Percentiles rank a stretch among this genome's conserved stretches.
phyloP scores from a whole-genome alignment of 805 yeast genomes.

The Pichia manshurica region DNA sequence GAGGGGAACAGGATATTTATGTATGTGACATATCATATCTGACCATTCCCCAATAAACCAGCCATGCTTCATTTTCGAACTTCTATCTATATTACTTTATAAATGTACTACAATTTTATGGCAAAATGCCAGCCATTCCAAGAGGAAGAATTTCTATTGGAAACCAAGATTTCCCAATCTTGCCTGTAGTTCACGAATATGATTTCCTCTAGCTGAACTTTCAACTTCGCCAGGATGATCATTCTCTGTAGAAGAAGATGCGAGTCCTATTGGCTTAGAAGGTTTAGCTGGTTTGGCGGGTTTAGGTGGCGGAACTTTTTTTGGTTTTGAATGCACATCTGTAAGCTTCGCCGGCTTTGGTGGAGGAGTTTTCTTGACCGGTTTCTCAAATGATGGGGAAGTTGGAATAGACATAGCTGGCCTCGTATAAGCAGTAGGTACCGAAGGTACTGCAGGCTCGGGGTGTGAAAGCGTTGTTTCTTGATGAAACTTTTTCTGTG shows the following conservation, averaged over 20 bases:
- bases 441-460: slow-evolving; percentile 10
- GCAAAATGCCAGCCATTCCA: too few relatives aligned
- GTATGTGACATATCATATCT: too few relatives aligned
- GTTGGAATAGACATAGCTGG: slow-evolving; percentile 5
- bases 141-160: too few relatives aligned
- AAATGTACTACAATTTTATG: too few relatives aligned
- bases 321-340: not conserved
- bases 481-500: slow-evolving; percentile 4
- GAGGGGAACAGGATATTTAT: too few relatives aligned
- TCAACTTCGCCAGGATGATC: slow-evolving; percentile 2
- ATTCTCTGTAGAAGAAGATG: not conserved
- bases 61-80: too few relatives aligned
- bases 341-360: slow-evolving; percentile 6
- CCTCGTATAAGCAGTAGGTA: slow-evolving; percentile 1
- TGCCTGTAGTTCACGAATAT: slow-evolving; percentile 29
- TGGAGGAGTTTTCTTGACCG: slow-evolving; percentile 7
- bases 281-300: slow-evolving; percentile 10
- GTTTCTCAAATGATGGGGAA: not conserved
- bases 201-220: slow-evolving; percentile 22
- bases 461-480: not conserved
- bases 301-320: slow-evolving; percentile 1
- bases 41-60: too few relatives aligned
- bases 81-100: not conserved
- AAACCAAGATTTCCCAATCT: slow-evolving; percentile 24
- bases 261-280: slow-evolving; percentile 7